Evolutionary conservation across 176 grass and related monocot species (phyloP), one percentile per base, ranked within the genome.

Genomic region (Saccharum spontaneum): DNA sequence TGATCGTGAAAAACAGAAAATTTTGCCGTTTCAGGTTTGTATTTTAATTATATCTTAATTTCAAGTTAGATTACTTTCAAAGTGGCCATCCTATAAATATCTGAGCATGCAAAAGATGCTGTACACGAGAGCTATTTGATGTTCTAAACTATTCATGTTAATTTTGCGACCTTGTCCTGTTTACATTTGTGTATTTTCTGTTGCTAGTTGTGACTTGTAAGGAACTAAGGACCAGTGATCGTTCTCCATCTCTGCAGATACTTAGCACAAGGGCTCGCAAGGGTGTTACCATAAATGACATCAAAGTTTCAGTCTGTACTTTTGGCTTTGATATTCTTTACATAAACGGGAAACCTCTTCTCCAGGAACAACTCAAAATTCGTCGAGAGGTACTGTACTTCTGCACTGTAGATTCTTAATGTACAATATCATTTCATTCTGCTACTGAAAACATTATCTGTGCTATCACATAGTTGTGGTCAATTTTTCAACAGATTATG

Each of bases 271-370:
- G 93, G 75, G 97, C 93, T 73, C 93, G 93, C 33, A 99, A 99
- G 78, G 97, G 90, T 87, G 93, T 99, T 88, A 85, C 92, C 69
- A 83, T 99, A 88, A 94, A 91, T 86, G 93, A 96, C 87, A 99
- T 99, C 87, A 99, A 99, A 91, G 93, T 99, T 15, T 84, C 91
- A 80, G 93, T 99, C 49, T 99, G 97, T 67, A 96, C 97, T 59
- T 99, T 89, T 90, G 97, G 83, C 54, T 99, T 98, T 88, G 97
- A 99, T 79, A 99, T 99, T 91, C 89, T 99, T 82, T 99, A 94
- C 84, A 67, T 96, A 79, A 92, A 99, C 37, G 89, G 91, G 59
- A 60, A 92, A 84, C 91, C 97, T 84, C 90, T 99, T 85, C 90
- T 99, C 28, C 90, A 94, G 37, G 91, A 99, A 82, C 93, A 95